Evolutionary conservation across 2,329 filamentous ascomycete genomes (phyloP).

Genomic region (Huntiella abstrusa): DNA sequence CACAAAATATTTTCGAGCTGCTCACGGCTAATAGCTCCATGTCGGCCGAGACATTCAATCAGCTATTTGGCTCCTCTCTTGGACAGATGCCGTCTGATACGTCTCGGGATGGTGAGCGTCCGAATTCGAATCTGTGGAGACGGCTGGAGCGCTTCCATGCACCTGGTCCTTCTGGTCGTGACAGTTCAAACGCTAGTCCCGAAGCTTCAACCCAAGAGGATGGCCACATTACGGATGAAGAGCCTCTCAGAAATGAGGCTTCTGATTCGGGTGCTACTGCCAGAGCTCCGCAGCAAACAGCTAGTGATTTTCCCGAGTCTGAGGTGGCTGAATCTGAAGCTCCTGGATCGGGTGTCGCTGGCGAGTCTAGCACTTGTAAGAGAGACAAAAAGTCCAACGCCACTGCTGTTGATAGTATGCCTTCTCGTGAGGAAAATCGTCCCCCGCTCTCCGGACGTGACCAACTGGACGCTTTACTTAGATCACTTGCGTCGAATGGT

Average conservation of each 20-base stretch:
- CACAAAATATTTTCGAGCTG: constrained; percentile 43
- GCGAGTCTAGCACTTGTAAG: constrained; percentile 71
- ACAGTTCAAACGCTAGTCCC: neutral
- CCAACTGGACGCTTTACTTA: too few species aligned
- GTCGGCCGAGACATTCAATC: constrained; percentile 54
- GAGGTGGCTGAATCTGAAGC: constrained; percentile 15
- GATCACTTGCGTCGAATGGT: constrained; percentile 21
- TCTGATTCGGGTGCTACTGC: constrained; percentile 13
- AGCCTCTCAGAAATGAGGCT: neutral
- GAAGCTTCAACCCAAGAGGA: neutral
- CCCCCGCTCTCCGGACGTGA: neutral
- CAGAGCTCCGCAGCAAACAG: neutral
- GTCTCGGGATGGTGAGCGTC: too few species aligned
- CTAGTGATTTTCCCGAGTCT: constrained; percentile 33
- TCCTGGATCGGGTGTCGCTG: constrained; percentile 13
- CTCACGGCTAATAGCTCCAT: constrained; percentile 12
- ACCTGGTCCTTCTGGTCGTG: constrained; percentile 1
- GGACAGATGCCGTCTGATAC: too few species aligned
- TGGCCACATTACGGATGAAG: neutral
- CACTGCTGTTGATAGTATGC: constrained; percentile 23
- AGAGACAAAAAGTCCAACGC: constrained; percentile 73
- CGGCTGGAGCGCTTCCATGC: neutral
- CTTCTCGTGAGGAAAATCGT: too few species aligned
- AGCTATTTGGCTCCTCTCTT: constrained; percentile 37
- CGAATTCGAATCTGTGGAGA: too few species aligned